Evolutionary conservation across 73 alveolate species (phyloP), one percentile per base, ranked within the genome.

Genomic region (Durusdinium trenchii): DNA sequence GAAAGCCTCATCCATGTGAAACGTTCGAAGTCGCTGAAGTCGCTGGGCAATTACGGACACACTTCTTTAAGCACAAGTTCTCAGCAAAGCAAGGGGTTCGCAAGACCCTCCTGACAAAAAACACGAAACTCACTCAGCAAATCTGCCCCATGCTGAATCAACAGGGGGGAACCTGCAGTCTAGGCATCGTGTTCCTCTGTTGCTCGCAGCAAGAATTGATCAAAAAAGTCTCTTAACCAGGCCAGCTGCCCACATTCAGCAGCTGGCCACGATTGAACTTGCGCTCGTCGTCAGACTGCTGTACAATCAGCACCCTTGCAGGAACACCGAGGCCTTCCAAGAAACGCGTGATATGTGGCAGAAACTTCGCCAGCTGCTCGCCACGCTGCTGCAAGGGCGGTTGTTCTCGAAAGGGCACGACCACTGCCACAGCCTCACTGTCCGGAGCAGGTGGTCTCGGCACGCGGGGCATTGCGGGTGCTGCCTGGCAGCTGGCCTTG

Each of bases 341-440:
- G 51, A 94, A 94, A 43, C 52, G 45, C 64, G 6, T 51, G 94
- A 94, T 94, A 51, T 94, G 94, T 46, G 81, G 60, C 40, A 78
- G 69, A 67, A 94, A 94, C 42, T 67, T 61, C 14, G 94, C 52
- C 94, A 94, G 52, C 93, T 94, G 99, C 26, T 54, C 47, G 50
- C 83, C 64, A 30, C 99, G 99, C 50, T 94, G 82, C 67, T 94
- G 99, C 92, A 94, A 43, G 0, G 99, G 99, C 51, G 76, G 64
- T 83, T 94, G 99, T 64, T 94, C 99, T 0, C 99, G 99, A 42
- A 94, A 94, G 54, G 99, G 99, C 18, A 94, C 99, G 42, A 94
- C 94, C 35, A 94, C 84, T 40, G 71, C 99, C 61, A 94, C 94
- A 1, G 78, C 97, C n/a, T 35, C 38, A 6, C 26, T 16, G 54